These are phyloP conservation scores for Xylaria palmicola DNA, from an alignment of 495 filamentous ascomycete genomes.

Conservation along the genomic window DNA sequence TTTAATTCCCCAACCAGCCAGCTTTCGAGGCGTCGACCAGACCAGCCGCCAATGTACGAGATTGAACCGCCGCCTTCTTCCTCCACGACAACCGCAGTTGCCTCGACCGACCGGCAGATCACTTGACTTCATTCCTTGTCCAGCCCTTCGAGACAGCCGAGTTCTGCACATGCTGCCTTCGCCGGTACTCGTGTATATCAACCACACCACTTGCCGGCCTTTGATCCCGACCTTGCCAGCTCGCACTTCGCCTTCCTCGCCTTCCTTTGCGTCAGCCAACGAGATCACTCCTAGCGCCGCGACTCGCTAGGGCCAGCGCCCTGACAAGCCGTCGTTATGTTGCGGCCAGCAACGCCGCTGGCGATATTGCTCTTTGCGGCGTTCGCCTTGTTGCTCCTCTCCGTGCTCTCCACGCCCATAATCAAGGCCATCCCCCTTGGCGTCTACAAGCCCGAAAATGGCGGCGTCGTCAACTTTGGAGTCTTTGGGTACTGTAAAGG, in stretches of 20 bases:
- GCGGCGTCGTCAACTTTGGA: slow-evolving; percentile 65
- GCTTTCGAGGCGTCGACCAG: background rate
- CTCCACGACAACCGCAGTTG: background rate
- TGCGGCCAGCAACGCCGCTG: slow-evolving; percentile 92
- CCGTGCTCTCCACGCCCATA: slow-evolving; percentile 91
- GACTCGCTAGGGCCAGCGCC: slow-evolving; percentile 27
- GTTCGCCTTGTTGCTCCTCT: slow-evolving; percentile 80
- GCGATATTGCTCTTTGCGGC: slow-evolving; percentile 80
- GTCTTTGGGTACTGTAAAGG: slow-evolving; percentile 86
- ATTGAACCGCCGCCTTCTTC: background rate
- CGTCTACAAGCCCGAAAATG: slow-evolving; percentile 55
- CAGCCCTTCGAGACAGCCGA: background rate
- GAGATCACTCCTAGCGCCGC: slow-evolving; percentile 21
- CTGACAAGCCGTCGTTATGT: slow-evolving; percentile 43
- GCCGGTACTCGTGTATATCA: background rate
- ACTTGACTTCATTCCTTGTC: background rate
- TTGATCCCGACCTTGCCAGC: background rate
- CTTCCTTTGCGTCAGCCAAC: background rate
- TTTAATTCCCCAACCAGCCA: background rate
- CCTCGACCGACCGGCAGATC: background rate
- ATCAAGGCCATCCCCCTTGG: slow-evolving; percentile 82
- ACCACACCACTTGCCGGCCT: background rate
- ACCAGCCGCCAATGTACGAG: slow-evolving; percentile 7
- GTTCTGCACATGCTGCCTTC: slow-evolving; percentile 7
- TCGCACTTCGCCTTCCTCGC: background rate